A percentile compares a stretch with the other conserved stretches of the same genome.
These are phyloP conservation scores for Centaurea solstitialis DNA, from an alignment of 129 eudicot species.

Conservation along the genomic window DNA sequence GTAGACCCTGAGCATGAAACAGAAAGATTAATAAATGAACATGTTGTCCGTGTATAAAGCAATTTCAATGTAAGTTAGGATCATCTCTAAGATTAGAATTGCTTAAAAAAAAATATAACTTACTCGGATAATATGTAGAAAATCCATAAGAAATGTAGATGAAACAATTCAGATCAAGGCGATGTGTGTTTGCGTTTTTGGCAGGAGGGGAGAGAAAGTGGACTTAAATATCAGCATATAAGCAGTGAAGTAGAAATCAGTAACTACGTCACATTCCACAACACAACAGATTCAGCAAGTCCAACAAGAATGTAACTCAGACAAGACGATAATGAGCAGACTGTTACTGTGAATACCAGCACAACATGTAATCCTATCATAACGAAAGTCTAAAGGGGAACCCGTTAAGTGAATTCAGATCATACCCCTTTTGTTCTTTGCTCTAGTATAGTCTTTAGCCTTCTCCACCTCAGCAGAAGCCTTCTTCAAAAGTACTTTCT, in stretches of 20 bases:
- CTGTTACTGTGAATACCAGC: background rate
- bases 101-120: background rate
- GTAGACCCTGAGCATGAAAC: background rate
- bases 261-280: background rate
- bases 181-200: background rate
- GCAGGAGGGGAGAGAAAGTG: background rate
- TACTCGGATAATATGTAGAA: background rate
- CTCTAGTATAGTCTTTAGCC: slow-evolving; percentile 62
- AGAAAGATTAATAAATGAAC: background rate
- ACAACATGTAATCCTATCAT: background rate
- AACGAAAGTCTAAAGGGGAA: background rate
- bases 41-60: background rate
- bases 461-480: slow-evolving; percentile 62
- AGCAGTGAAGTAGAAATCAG: background rate
- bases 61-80: background rate
- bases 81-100: background rate
- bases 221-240: background rate
- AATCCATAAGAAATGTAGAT: background rate
- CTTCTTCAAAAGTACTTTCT: slow-evolving; percentile 57
- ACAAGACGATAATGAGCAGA: background rate
- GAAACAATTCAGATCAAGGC: background rate
- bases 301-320: background rate
- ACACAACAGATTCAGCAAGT: background rate
- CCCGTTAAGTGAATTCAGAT: background rate
- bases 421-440: slow-evolving; percentile 58